These are phyloP conservation scores for Alternaria alternata DNA, from an alignment of 2,329 filamentous ascomycete species.

Conservation along the genomic window DNA sequence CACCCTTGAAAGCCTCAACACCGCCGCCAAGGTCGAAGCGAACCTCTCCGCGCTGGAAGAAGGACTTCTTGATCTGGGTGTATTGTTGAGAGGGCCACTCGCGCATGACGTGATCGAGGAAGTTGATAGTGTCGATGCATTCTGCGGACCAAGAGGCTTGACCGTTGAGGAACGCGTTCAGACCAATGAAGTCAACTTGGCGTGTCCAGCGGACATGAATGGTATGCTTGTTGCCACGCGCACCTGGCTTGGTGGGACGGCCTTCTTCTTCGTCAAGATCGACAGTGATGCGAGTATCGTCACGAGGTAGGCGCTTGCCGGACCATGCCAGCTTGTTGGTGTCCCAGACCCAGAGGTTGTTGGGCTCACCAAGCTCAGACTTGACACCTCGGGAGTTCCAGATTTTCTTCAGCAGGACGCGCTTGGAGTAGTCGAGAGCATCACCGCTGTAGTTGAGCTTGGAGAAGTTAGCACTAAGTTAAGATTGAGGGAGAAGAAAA, in stretches of 20 bases:
- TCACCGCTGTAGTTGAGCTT: conserved; percentile 70
- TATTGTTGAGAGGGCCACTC: conserved; percentile 75
- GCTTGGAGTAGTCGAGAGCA: conserved; percentile 64
- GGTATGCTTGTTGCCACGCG: conserved; percentile 61
- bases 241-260: conserved; percentile 18
- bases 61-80: conserved; percentile 79
- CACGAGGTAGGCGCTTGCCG: conserved; percentile 32
- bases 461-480: conserved; percentile 15
- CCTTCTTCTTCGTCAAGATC: conserved; percentile 75
- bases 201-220: conserved; percentile 71
- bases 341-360: conserved; percentile 75
- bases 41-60: conserved; percentile 70
- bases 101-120: conserved; percentile 88
- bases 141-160: conserved; percentile 59
- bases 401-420: conserved; percentile 74
- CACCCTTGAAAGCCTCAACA: conserved; percentile 84
- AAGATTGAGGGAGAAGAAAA: conserved; percentile 26
- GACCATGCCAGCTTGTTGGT: conserved; percentile 85
- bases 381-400: conserved; percentile 74
- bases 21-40: conserved; percentile 66
- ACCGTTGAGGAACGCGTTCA: conserved; percentile 72
- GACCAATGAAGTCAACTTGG: conserved; percentile 70
- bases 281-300: conserved; percentile 60
- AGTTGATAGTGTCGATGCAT: conserved; percentile 84
- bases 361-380: conserved; percentile 55